Evolutionary conservation across 805 yeast genomes (phyloP).

Genomic region (Blastobotrys attinorum): DNA sequence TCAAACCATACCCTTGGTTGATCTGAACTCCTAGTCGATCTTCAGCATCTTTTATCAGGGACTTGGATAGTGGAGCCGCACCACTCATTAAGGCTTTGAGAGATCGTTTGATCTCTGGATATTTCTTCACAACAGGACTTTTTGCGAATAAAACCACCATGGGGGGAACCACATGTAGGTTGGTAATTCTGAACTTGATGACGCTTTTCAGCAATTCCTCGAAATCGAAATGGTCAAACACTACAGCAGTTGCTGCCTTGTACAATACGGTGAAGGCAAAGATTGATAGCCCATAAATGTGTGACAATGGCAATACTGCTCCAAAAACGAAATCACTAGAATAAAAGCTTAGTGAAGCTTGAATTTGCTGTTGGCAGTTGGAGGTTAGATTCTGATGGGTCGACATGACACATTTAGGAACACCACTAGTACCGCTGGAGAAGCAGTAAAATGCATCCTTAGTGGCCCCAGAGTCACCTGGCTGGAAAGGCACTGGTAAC

Average conservation of each 20-base stretch:
- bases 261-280: constrained; percentile 62
- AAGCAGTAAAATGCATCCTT: constrained; percentile 23
- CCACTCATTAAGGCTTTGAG: constrained; percentile 36
- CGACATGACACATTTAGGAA: constrained; percentile 66
- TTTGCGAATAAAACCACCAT: constrained; percentile 39
- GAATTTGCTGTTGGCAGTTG: constrained; percentile 20
- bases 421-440: constrained; percentile 36
- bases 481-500: neutral
- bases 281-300: constrained; percentile 59
- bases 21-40: constrained; percentile 17
- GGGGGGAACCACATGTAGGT: constrained; percentile 36
- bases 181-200: constrained; percentile 28
- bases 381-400: constrained; percentile 44
- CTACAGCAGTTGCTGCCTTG: constrained; percentile 18
- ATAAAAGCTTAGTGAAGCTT: neutral
- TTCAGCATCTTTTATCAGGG: constrained; percentile 9
- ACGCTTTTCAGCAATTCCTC: constrained; percentile 23
- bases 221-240: constrained; percentile 30
- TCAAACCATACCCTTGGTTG: constrained; percentile 20
- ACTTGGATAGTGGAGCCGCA: constrained; percentile 38
- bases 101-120: constrained; percentile 33
- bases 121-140: constrained; percentile 36
- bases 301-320: constrained; percentile 17
- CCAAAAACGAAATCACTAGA: constrained; percentile 2
- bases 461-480: neutral